Percentiles rank a stretch among this genome's conserved stretches.
Conservation (phyloP, 768 basidiomycete species). For the Lenzites betulinus region DNA sequence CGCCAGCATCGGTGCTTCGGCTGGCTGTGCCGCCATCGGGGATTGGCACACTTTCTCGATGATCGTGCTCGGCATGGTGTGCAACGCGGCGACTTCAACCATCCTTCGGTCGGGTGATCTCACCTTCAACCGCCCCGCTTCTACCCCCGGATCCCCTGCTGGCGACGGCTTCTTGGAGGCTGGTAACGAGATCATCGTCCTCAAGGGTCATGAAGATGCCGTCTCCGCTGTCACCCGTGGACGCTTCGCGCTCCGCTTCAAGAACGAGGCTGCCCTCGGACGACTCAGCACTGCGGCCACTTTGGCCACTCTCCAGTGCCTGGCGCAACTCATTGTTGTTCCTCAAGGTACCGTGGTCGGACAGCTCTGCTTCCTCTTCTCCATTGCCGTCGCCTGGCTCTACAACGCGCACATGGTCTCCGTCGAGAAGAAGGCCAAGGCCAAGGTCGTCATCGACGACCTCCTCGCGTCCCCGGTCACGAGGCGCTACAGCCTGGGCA, state of each 20-base stretch:
- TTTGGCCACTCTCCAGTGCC: conserved; percentile 9
- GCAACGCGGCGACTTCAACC: conserved; percentile 1
- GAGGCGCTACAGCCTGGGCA: conserved; percentile 12
- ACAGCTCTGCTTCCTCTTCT: conserved; percentile 15
- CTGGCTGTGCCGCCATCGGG: conserved; percentile 6
- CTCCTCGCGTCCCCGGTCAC: neutral
- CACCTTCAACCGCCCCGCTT: conserved; percentile 10
- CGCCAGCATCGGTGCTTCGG: conserved; percentile 12
- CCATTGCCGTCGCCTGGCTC: conserved; percentile 15
- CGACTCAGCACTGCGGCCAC: neutral
- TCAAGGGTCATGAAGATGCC: conserved; percentile 11
- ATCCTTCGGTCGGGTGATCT: conserved; percentile 7
- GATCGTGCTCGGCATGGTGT: conserved; percentile 16
- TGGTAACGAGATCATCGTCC: conserved; percentile 12
- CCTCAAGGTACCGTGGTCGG: conserved; percentile 17
- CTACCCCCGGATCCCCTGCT: conserved; percentile 6
- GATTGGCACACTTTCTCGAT: conserved; percentile 14
- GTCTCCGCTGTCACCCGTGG: conserved; percentile 17
- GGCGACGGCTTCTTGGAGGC: conserved; percentile 15
- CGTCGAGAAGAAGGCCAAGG: conserved; percentile 3
- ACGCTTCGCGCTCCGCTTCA: conserved; percentile 10
- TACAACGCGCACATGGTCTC: conserved; percentile 10
- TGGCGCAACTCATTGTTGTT: conserved; percentile 17
- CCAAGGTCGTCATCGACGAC: conserved; percentile 8
- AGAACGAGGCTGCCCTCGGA: neutral